phyloP scores from a whole-genome alignment of 306 rosid species.

The Cicer yamashitae region DNA sequence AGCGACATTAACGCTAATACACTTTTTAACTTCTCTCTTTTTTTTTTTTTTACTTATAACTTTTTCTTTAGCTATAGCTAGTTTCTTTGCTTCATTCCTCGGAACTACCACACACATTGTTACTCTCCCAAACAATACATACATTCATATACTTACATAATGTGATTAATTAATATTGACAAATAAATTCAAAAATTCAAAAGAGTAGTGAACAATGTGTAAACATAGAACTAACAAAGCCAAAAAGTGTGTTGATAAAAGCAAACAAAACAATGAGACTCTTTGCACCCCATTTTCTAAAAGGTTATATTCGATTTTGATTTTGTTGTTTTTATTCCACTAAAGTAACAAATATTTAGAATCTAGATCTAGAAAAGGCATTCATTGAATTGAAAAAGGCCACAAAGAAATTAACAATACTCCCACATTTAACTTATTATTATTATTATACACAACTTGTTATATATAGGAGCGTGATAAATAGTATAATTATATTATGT shows the following conservation, averaged over 20 bases:
- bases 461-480: neutral
- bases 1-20: constrained; percentile 74
- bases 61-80: constrained; percentile 29
- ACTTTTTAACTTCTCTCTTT: constrained; percentile 32
- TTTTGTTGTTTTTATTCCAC: constrained; percentile 39
- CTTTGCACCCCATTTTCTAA: constrained; percentile 51
- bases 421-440: neutral
- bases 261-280: constrained; percentile 37
- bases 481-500: neutral
- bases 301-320: constrained; percentile 39
- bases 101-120: constrained; percentile 67
- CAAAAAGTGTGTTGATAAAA: constrained; percentile 31
- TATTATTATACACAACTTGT: constrained; percentile 13
- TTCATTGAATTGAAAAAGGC: constrained; percentile 29
- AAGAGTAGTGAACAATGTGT: constrained; percentile 16
- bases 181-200: neutral
- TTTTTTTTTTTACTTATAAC: neutral
- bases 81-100: constrained; percentile 45
- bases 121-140: constrained; percentile 32
- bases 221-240: constrained; percentile 34
- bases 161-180: too few relatives aligned
- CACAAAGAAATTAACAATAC: constrained; percentile 8
- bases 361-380: constrained; percentile 49
- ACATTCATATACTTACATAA: neutral
- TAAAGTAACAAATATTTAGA: constrained; percentile 39